A percentile compares a stretch with the other conserved stretches of the same genome.
phyloP scores from a whole-genome alignment of 495 filamentous ascomycete species.

The Filosporella fistucella region DNA sequence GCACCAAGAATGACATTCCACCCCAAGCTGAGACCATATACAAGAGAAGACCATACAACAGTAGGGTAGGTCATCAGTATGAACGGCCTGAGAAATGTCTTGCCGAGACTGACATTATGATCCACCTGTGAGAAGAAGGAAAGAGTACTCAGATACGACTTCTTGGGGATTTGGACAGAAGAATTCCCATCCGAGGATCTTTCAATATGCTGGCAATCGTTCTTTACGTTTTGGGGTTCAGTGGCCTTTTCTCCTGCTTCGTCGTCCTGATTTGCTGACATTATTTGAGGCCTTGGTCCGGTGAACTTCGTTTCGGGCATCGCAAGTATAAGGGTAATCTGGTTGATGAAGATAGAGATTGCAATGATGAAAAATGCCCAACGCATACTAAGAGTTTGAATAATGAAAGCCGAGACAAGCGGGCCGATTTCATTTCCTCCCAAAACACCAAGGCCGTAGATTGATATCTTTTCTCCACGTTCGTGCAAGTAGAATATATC shows the following conservation, averaged over 20 bases:
- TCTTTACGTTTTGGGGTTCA: background rate
- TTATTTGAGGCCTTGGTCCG: constrained; percentile 3
- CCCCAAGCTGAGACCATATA: background rate
- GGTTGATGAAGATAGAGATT: constrained; percentile 5
- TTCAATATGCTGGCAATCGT: background rate
- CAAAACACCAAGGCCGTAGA: constrained; percentile 9
- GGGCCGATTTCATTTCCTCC: constrained; percentile 14
- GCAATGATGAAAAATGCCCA: constrained; percentile 12
- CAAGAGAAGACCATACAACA: background rate
- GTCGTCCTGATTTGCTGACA: background rate
- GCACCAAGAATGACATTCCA: constrained; percentile 14
- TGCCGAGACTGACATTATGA: constrained; percentile 1
- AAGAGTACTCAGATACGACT: constrained; percentile 1
- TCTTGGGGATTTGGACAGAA: background rate
- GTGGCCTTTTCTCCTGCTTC: background rate
- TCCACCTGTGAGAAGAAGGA: background rate
- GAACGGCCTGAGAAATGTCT: constrained; percentile 3
- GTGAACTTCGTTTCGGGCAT: constrained; percentile 12
- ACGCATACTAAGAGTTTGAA: constrained; percentile 4
- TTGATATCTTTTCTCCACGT: constrained; percentile 11
- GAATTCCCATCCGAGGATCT: background rate
- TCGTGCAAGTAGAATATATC: constrained; percentile 14
- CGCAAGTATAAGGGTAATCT: constrained; percentile 1
- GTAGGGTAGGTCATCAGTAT: constrained; percentile 6
- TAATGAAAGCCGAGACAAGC: constrained; percentile 9